A percentile compares a stretch with the other conserved stretches of the same genome.
Evolutionary conservation across 176 grass and related monocot species (phyloP).

Genomic region (Tillandsia leiboldiana): DNA sequence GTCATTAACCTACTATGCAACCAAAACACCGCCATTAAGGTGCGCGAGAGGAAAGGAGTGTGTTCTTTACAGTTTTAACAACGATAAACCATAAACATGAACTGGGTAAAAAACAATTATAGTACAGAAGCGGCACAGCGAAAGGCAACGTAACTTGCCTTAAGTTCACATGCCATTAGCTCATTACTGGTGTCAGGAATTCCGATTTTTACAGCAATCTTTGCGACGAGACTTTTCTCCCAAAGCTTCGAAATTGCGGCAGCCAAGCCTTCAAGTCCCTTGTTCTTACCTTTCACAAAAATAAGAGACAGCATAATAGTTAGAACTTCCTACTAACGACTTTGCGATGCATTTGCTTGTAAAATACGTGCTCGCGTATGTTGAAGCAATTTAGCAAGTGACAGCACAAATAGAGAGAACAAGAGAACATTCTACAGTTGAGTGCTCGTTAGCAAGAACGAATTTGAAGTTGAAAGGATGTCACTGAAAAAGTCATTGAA

Average conservation of each 20-base stretch:
- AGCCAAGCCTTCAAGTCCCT: constrained; percentile 74
- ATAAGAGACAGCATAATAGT: constrained; percentile 5
- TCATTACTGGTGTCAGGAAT: constrained; percentile 55
- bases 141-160: constrained; percentile 33
- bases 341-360: background rate
- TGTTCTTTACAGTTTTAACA: too few relatives aligned
- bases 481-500: background rate
- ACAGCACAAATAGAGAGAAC: background rate
- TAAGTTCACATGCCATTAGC: constrained; percentile 84
- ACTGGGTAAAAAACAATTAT: background rate
- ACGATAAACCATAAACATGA: background rate
- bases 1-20: too few relatives aligned
- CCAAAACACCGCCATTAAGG: too few relatives aligned
- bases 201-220: constrained; percentile 94
- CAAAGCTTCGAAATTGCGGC: constrained; percentile 86
- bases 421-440: background rate
- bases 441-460: background rate
- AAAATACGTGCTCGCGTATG: background rate
- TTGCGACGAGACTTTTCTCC: constrained; percentile 79
- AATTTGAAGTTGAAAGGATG: background rate
- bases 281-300: constrained; percentile 57
- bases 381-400: background rate
- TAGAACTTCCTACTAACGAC: background rate
- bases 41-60: too few relatives aligned
- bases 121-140: background rate